Evolutionary conservation across 805 yeast species (phyloP), one percentile per base, ranked within the genome.

Genomic region (Spathaspora sp.): DNA sequence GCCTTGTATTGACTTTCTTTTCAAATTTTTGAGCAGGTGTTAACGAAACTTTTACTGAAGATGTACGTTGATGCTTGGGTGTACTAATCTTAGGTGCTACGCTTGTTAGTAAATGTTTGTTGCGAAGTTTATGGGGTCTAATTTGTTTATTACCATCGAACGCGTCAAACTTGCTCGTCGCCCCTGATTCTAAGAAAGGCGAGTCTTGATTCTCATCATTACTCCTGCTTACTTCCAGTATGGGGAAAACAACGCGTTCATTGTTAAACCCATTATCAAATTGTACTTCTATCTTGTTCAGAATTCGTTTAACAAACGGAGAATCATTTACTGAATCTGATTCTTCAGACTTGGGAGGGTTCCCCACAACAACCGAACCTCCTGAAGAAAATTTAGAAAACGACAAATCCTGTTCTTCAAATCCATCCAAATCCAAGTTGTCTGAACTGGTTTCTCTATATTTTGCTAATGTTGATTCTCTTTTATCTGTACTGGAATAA

Each of bases 21-120:
- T 79, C 82, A 28, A 77, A 58, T 31, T 79, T 60, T 55, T 80
- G 84, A 0, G 82, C 82, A 7, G 84, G 84, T 0, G 83, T 79
- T 16, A 73, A 55, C 2, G 78, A 72, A 7, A 73, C 66, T 47
- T 70, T 72, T 5, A 71, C 75, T 2, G 75, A 67, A 5, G 70
- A 57, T 31, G 56, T 61, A 44, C 73, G 47, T 16, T 52, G 54
- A 48, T 61, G 60, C 29, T 55, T 57, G 38, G 63, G 63, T 0
- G 66, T 61, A 17, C 40, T 45, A 2, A 29, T 42, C 23, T 23
- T 28, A 14, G 47, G 47, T 4, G 47, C 28, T 11, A 45, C n/a
- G 9, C 14, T 32, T n/a, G 29, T 31, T 14, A 18, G 10, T 3
- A 35, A 18, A 28, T 11, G 49, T 11, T 23, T 46, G 14, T 32